Evolutionary conservation across 164 flowering plant genomes (phyloP).

Genomic region (Warburgia ugandensis): DNA sequence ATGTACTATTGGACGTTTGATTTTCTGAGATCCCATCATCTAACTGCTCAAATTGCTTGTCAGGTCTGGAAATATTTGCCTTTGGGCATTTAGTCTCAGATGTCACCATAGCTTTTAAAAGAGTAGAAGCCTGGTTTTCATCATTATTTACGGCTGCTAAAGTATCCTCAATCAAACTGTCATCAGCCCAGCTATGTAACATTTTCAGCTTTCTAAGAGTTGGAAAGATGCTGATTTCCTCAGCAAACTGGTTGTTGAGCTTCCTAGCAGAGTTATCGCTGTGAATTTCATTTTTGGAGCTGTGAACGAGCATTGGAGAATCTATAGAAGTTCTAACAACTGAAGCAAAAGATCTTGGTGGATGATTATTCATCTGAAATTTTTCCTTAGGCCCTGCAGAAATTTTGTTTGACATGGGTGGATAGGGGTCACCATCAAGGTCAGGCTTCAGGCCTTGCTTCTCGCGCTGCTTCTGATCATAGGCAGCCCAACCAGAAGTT

Average conservation of each 20-base stretch:
- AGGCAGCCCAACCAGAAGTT: constrained; percentile 76
- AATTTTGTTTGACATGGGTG: constrained; percentile 27
- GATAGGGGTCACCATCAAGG: constrained; percentile 37
- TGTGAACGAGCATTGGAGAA: constrained; percentile 16
- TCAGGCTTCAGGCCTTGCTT: constrained; percentile 25
- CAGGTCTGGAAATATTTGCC: neutral
- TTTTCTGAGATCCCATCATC: constrained; percentile 7
- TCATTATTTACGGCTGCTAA: constrained; percentile 47
- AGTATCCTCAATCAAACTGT: constrained; percentile 63
- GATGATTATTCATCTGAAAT: constrained; percentile 2
- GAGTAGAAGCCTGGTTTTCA: constrained; percentile 38
- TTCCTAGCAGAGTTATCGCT: constrained; percentile 14
- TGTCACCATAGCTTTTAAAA: constrained; percentile 44
- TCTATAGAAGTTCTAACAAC: constrained; percentile 20
- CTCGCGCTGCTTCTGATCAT: constrained; percentile 41
- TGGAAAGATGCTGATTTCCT: constrained; percentile 7
- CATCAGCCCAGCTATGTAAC: constrained; percentile 61
- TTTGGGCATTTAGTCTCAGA: constrained; percentile 1
- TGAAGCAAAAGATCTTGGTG: constrained; percentile 45
- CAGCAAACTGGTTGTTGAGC: neutral
- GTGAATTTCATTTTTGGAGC: constrained; percentile 2
- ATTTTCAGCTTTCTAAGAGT: constrained; percentile 33
- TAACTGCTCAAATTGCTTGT: neutral
- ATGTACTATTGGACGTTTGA: neutral
- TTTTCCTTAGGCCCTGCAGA: constrained; percentile 12